Base-by-base conservation (phyloP, 768 basidiomycete species). In the Lentinula sp. region DNA sequence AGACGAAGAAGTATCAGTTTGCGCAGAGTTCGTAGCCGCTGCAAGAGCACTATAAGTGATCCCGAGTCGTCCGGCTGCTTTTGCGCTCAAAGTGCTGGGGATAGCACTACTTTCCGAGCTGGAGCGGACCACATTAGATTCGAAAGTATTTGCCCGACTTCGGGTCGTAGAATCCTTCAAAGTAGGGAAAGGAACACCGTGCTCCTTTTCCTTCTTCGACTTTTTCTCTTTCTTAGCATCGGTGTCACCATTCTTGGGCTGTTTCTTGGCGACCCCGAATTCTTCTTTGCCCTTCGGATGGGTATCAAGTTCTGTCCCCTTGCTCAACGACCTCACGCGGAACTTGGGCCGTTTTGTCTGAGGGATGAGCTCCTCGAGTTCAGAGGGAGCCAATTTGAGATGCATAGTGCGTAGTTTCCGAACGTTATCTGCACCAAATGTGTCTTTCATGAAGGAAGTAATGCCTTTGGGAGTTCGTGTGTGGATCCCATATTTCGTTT, bases 371-470 rank as follows among this genome's bases (percentile, higher is more conserved):
- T 34, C 50, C 46, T 49, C 59, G 48, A 28, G 18, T 54, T 70
- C 71, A 16, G 75, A 70, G 32, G 87, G 84, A 13, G 86, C 85
- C 10, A 90, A 70, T 58, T 82, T 82, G 18, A 89, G 70, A 59
- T 84, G 78, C 65, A 81, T 79, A 39, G 75, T 80, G 50, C 75
- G 73, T 49, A 76, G 66, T 68, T 82, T 80, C 59, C 69, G 67
- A 23, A 75, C 74, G 23, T 78, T 73, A 5, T 75, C 74, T 9
- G 74, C 68, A 10, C 85, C 85, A 69, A 89, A 91, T 2, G 80
- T 73, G 13, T 71, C 66, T 59, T 75, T 70, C 50, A 89, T 65
- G 53, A 77, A 58, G 10, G 76, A 72, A 10, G 74, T 62, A n/a
- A 88, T 62, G 66, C 83, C 79, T 48, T 80, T 73, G 39, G 80